Percentiles rank a stretch among this genome's conserved stretches.
Evolutionary conservation across 768 basidiomycete species (phyloP).

Genomic region (Chalciporus sphaerocephalus): DNA sequence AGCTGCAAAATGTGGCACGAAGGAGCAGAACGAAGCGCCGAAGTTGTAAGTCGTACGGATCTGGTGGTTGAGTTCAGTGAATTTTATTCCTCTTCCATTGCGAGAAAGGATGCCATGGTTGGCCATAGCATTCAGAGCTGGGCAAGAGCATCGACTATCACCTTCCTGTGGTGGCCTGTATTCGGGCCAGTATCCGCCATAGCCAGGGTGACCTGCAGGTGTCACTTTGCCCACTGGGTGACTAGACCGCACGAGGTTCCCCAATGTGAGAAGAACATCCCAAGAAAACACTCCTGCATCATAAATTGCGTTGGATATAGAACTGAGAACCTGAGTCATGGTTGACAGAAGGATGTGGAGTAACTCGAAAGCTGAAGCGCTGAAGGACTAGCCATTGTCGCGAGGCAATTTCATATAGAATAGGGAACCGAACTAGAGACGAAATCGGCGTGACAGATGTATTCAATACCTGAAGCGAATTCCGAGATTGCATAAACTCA

Average conservation of each 20-base stretch:
- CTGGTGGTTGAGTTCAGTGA: constrained; percentile 39
- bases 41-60: constrained; percentile 67
- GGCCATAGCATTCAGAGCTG: constrained; percentile 75
- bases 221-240: constrained; percentile 49
- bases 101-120: constrained; percentile 66
- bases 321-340: constrained; percentile 16
- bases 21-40: constrained; percentile 59
- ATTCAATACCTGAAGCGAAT: too few relatives aligned
- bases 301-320: constrained; percentile 8
- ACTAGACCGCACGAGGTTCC: constrained; percentile 17
- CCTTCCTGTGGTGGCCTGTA: constrained; percentile 52
- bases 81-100: constrained; percentile 68
- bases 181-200: constrained; percentile 68
- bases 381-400: too few relatives aligned
- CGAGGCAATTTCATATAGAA: too few relatives aligned
- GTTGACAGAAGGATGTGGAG: neutral
- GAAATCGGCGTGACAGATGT: too few relatives aligned
- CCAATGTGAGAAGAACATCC: constrained; percentile 20
- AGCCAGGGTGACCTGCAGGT: constrained; percentile 51
- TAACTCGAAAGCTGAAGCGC: neutral
- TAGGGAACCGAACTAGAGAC: too few relatives aligned
- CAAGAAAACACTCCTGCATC: constrained; percentile 11
- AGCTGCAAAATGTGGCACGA: constrained; percentile 60
- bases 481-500: too few relatives aligned
- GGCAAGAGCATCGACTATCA: constrained; percentile 71